A percentile compares a stretch with the other conserved stretches of the same genome.
Conservation (phyloP, 768 basidiomycete species). For the Boletus pseudopeckii region DNA sequence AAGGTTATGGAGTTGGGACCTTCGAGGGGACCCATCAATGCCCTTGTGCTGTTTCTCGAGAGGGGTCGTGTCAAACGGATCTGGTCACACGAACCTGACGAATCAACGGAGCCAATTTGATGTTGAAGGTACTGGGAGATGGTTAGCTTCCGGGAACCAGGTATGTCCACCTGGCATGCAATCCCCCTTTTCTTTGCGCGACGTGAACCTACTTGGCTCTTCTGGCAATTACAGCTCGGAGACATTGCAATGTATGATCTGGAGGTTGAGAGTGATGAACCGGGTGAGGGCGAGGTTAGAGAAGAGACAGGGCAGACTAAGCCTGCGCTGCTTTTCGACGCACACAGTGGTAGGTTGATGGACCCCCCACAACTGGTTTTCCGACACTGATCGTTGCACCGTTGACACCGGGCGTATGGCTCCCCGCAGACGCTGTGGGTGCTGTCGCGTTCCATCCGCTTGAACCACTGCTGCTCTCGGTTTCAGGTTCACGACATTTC, state of each 20-base stretch:
- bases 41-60: conserved; percentile 39
- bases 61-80: not conserved
- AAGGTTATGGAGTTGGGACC: conserved; percentile 73
- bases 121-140: conserved; percentile 63
- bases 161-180: conserved; percentile 35
- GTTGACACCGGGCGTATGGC: not conserved
- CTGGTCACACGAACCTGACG: conserved; percentile 33
- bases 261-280: not conserved
- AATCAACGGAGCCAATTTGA: conserved; percentile 84
- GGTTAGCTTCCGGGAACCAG: conserved; percentile 65
- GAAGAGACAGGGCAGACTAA: conserved; percentile 9
- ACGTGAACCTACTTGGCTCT: not conserved
- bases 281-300: conserved; percentile 1
- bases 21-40: conserved; percentile 52
- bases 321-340: conserved; percentile 42
- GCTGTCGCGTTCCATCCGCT: conserved; percentile 73
- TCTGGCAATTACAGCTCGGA: conserved; percentile 45
- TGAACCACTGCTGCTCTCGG: conserved; percentile 54
- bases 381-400: not conserved
- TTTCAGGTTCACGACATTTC: conserved; percentile 80
- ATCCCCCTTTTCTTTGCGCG: not conserved
- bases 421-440: conserved; percentile 61
- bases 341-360: conserved; percentile 52
- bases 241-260: conserved; percentile 59
- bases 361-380: not conserved